A percentile compares a stretch with the other conserved stretches of the same genome.
Conservation (phyloP, 2,329 filamentous ascomycete species). For the Alternaria sp. region DNA sequence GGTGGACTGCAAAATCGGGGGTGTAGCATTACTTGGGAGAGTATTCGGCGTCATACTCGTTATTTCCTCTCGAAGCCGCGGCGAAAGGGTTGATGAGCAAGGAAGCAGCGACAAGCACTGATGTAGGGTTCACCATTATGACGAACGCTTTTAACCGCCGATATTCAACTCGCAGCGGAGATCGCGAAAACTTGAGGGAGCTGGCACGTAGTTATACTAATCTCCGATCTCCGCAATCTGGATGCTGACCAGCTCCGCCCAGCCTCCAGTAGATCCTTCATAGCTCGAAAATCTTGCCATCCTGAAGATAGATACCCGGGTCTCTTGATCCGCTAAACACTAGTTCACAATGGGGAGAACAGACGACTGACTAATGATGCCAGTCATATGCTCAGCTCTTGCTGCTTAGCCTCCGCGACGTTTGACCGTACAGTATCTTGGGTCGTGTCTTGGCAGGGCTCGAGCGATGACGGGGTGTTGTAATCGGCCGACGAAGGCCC, state of each 20-base stretch:
- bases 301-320: neutral
- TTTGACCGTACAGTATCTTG: neutral
- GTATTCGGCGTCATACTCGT: neutral
- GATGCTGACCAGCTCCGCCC: neutral
- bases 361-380: fast-evolving
- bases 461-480: neutral
- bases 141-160: neutral
- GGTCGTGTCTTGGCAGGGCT: neutral
- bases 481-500: neutral
- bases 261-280: neutral
- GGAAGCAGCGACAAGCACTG: neutral
- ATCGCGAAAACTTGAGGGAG: neutral
- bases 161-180: neutral
- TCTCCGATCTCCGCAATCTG: neutral
- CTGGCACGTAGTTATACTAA: neutral
- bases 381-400: neutral
- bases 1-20: neutral
- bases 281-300: neutral
- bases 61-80: neutral
- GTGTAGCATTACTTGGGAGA: neutral
- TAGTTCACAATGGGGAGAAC: neutral
- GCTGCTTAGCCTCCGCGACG: neutral
- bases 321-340: neutral
- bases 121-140: neutral
- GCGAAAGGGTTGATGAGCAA: neutral